Evolutionary conservation across 192 early-diverging fungal genomes (phyloP).

Genomic region (Podila verticillata): DNA sequence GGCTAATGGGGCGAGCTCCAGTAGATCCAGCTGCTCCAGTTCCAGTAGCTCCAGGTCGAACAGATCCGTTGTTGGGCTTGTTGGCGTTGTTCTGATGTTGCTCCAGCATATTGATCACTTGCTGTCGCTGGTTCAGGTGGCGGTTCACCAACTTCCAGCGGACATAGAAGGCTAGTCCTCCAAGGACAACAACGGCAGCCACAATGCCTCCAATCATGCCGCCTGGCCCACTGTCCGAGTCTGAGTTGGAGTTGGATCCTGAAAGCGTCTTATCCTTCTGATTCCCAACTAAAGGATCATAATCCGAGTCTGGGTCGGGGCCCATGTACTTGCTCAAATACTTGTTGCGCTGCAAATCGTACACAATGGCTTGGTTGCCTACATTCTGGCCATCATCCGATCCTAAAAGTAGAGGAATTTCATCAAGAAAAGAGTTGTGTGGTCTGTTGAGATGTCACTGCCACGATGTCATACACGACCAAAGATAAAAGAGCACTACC

Average conservation of each 20-base stretch:
- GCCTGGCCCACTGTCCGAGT: not conserved
- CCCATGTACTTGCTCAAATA: conserved; percentile 9
- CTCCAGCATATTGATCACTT: not conserved
- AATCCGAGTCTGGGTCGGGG: conserved; percentile 5
- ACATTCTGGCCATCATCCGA: not conserved
- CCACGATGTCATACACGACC: not conserved
- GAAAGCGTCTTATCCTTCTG: not conserved
- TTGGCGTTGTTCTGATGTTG: not conserved
- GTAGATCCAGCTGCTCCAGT: too few species aligned
- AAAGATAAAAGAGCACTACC: not conserved
- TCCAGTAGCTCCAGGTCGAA: not conserved
- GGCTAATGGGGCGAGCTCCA: not conserved
- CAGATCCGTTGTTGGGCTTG: not conserved
- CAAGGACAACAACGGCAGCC: not conserved
- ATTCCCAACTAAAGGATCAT: not conserved
- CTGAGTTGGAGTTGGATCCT: not conserved
- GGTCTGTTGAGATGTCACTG: too few species aligned
- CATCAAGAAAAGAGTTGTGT: not conserved
- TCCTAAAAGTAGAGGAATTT: not conserved
- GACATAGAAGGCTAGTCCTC: not conserved
- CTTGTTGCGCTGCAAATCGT: conserved; percentile 13
- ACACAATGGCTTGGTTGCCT: not conserved
- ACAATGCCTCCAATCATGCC: not conserved
- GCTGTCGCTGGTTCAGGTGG: not conserved
- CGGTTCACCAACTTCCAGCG: not conserved